These are phyloP conservation scores for Aspergillus quadricinctus DNA, from an alignment of 2,329 filamentous ascomycete genomes.

Conservation along the genomic window DNA sequence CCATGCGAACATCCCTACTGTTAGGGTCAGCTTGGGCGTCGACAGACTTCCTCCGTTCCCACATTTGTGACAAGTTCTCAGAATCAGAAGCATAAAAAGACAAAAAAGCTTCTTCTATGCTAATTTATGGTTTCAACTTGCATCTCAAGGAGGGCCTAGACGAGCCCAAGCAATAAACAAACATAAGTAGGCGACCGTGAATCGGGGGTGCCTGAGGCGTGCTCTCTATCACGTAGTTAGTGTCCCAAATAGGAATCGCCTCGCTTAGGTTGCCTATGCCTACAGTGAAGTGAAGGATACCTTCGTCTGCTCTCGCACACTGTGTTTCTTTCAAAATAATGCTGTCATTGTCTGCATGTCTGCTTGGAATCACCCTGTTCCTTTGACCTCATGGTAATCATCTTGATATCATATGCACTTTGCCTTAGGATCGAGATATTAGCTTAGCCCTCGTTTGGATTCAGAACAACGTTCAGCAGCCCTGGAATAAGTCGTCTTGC, in stretches of 20 bases:
- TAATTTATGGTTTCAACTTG: neutral
- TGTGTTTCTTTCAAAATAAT: neutral
- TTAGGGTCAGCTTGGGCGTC: neutral
- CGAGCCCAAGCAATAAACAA: neutral
- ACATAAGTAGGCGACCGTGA: neutral
- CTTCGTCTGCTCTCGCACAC: constrained; percentile 5
- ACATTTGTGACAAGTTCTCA: neutral
- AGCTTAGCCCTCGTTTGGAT: neutral
- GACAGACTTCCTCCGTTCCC: neutral
- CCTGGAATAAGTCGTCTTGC: neutral
- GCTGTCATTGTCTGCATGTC: neutral
- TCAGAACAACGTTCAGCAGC: neutral
- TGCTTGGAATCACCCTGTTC: neutral
- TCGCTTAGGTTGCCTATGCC: constrained; percentile 10
- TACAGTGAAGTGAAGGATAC: constrained; percentile 6
- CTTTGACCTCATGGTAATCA: neutral
- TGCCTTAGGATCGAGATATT: neutral
- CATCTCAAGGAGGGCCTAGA: neutral
- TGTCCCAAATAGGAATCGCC: constrained; percentile 14
- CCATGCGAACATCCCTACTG: neutral
- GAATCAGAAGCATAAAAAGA: neutral
- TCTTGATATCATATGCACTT: neutral
- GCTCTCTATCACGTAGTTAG: constrained; percentile 4
- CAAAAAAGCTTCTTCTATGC: neutral
- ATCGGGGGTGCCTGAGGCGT: constrained; percentile 1